phyloP scores from a whole-genome alignment of 768 basidiomycete genomes.

The Russula sp. region DNA sequence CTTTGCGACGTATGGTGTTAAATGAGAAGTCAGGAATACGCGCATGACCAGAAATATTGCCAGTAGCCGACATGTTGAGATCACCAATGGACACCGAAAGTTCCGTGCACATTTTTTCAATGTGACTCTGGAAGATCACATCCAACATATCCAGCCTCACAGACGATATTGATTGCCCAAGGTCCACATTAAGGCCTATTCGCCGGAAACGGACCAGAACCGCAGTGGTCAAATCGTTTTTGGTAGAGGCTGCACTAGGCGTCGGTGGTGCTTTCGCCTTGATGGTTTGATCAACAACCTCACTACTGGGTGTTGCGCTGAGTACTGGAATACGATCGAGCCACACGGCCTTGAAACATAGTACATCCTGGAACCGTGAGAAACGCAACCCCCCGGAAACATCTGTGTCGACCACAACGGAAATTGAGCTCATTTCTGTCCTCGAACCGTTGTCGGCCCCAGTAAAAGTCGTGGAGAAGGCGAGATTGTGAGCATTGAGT shows the following conservation, averaged over 20 bases:
- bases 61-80: conserved; percentile 53
- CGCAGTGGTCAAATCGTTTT: conserved; percentile 54
- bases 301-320: conserved; percentile 42
- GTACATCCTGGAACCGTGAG: conserved; percentile 83
- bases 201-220: conserved; percentile 69
- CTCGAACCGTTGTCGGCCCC: conserved; percentile 44
- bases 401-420: conserved; percentile 80
- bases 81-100: conserved; percentile 64
- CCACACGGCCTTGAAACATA: conserved; percentile 96
- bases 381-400: conserved; percentile 76
- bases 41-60: conserved; percentile 68
- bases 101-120: conserved; percentile 60
- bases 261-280: conserved; percentile 17
- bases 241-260: conserved; percentile 27
- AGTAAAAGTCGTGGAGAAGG: conserved; percentile 71
- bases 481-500: conserved; percentile 77
- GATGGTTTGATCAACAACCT: conserved; percentile 27
- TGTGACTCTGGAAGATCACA: conserved; percentile 59
- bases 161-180: conserved; percentile 81
- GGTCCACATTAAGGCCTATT: conserved; percentile 72
- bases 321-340: conserved; percentile 81
- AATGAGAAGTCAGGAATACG: conserved; percentile 70
- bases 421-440: conserved; percentile 52
- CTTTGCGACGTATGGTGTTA: conserved; percentile 62
- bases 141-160: conserved; percentile 63